Evolutionary conservation across 1,284 basidiomycete genomes (phyloP).

Genomic region (Tylopilus sp.): DNA sequence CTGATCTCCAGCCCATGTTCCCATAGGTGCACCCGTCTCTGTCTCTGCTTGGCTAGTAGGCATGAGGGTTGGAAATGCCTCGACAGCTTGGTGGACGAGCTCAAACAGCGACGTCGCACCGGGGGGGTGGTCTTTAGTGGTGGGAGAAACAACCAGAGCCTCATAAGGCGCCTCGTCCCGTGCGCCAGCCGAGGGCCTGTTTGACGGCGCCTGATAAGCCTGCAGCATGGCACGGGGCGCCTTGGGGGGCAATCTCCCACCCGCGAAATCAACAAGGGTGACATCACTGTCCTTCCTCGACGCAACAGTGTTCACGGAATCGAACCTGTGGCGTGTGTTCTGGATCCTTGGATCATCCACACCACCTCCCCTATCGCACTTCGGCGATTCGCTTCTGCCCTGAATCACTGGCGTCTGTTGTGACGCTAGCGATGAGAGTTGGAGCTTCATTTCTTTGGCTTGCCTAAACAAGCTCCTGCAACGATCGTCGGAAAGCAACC

Average conservation of each 20-base stretch:
- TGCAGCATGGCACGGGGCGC: conserved; percentile 27
- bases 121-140: background rate
- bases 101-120: conserved; percentile 1
- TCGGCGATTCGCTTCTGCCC: conserved; percentile 5
- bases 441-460: conserved; percentile 26
- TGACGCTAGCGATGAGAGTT: conserved; percentile 15
- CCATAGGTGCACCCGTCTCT: conserved; percentile 2
- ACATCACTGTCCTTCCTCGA: conserved; percentile 27
- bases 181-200: background rate
- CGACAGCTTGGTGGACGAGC: conserved; percentile 2
- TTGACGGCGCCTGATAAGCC: conserved; percentile 1
- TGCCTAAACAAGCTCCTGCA: conserved; percentile 21
- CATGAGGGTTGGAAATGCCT: conserved; percentile 6
- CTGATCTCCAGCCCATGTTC: background rate
- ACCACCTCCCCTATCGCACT: conserved; percentile 15
- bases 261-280: conserved; percentile 21
- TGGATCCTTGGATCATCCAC: conserved; percentile 14
- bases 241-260: conserved; percentile 15
- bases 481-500: conserved; percentile 29
- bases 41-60: background rate
- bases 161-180: conserved; percentile 1
- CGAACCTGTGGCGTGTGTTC: conserved; percentile 16
- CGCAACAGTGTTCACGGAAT: conserved; percentile 9
- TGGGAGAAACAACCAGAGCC: conserved; percentile 7
- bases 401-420: conserved; percentile 7